A percentile compares a stretch with the other conserved stretches of the same genome.
These are phyloP conservation scores for Trichoderma cornu-damae DNA, from an alignment of 2,329 filamentous ascomycete genomes.

Conservation along the genomic window DNA sequence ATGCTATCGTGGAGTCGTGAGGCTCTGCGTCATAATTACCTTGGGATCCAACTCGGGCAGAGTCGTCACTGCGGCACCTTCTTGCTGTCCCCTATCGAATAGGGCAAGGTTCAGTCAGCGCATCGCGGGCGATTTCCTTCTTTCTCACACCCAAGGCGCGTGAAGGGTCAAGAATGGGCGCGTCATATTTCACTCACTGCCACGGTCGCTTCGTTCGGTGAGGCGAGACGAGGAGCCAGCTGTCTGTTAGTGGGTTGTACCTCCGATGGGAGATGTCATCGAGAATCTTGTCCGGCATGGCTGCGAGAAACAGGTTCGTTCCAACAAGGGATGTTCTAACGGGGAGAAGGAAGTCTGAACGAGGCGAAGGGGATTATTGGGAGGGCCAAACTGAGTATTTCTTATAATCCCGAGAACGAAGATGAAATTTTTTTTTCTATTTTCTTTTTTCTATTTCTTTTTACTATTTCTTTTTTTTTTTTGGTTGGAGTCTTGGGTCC, in stretches of 20 bases:
- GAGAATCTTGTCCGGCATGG: constrained; percentile 70
- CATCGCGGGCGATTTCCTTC: neutral
- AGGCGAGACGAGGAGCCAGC: constrained; percentile 90
- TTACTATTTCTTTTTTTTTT: too few relatives aligned
- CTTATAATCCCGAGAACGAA: constrained; percentile 9
- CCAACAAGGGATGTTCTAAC: neutral
- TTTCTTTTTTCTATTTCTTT: too few relatives aligned
- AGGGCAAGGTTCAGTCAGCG: neutral
- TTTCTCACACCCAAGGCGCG: too few relatives aligned
- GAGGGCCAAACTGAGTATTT: neutral
- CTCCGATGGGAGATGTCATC: constrained; percentile 95
- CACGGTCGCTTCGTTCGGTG: constrained; percentile 95
- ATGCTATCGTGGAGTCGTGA: neutral
- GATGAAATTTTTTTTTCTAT: too few relatives aligned
- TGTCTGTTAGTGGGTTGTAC: constrained; percentile 85
- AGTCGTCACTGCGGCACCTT: constrained; percentile 60
- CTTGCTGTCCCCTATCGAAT: constrained; percentile 67
- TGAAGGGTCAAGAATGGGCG: too few relatives aligned
- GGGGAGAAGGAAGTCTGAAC: neutral
- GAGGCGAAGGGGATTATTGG: neutral
- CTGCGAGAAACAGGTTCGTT: constrained; percentile 21
- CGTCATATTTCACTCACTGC: constrained; percentile 63
- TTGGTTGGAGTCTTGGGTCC: neutral
- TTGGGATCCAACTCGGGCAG: constrained; percentile 77
- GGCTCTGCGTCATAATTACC: too few relatives aligned